Percentiles rank a stretch among this genome's conserved stretches.
phyloP scores from a whole-genome alignment of 2,329 filamentous ascomycete species.

The Zymoseptoria crescenta region DNA sequence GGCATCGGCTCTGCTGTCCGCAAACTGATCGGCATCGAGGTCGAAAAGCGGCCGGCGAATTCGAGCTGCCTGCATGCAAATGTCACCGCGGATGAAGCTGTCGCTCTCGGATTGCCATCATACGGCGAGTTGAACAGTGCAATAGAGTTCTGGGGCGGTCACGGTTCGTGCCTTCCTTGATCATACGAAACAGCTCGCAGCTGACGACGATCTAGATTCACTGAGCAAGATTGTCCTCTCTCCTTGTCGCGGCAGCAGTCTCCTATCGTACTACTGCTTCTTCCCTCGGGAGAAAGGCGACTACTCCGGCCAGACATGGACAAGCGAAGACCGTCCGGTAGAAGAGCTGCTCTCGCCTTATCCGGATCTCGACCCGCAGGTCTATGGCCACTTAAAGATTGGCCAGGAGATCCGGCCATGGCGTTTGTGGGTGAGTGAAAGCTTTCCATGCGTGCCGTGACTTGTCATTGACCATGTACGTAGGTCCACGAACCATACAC shows the following conservation, averaged over 20 bases:
- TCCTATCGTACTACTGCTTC: constrained; percentile 64
- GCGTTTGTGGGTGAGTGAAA: constrained; percentile 47
- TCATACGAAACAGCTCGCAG: background rate
- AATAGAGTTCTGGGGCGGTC: constrained; percentile 64
- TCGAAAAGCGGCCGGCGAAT: constrained; percentile 52
- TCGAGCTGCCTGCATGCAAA: constrained; percentile 59
- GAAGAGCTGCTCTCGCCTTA: constrained; percentile 50
- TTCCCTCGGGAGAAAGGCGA: constrained; percentile 55
- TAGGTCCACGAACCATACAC: constrained; percentile 53
- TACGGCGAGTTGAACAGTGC: constrained; percentile 51
- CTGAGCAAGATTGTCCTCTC: constrained; percentile 62
- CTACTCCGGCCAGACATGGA: constrained; percentile 55
- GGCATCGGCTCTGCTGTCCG: constrained; percentile 61
- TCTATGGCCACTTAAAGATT: constrained; percentile 50
- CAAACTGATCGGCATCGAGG: constrained; percentile 53
- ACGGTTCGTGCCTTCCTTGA: constrained; percentile 26
- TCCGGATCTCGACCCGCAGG: constrained; percentile 51
- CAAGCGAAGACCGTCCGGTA: constrained; percentile 31
- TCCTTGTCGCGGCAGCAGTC: constrained; percentile 57
- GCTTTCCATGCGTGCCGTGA: background rate
- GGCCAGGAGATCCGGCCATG: constrained; percentile 57
- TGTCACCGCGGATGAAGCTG: constrained; percentile 53
- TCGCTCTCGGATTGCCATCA: constrained; percentile 53
- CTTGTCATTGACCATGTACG: background rate
- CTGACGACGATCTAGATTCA: constrained; percentile 33